These are phyloP conservation scores for Vachellia collinsii DNA, from an alignment of 306 rosid species.

Conservation along the genomic window DNA sequence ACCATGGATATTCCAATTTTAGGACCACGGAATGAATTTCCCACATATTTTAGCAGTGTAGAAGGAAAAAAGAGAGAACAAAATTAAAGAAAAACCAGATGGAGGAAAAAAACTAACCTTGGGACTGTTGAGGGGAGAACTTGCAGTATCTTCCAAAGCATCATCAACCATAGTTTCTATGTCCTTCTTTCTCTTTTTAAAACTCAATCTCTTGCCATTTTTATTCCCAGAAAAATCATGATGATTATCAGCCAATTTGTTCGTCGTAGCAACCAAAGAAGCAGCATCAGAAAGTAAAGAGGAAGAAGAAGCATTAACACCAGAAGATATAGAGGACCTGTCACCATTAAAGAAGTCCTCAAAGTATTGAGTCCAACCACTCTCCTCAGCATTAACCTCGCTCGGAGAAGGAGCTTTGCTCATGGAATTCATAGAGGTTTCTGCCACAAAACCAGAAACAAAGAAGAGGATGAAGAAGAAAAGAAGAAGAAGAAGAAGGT, in stretches of 20 bases:
- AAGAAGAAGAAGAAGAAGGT: background rate
- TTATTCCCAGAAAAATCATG: conserved; percentile 8
- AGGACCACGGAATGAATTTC: background rate
- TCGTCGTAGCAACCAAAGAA: conserved; percentile 39
- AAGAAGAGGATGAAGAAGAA: conserved; percentile 11
- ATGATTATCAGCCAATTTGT: conserved; percentile 18
- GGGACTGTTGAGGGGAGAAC: conserved; percentile 76
- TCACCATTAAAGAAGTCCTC: conserved; percentile 59
- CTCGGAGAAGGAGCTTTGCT: conserved; percentile 38
- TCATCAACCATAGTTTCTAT: conserved; percentile 56
- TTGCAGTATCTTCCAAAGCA: conserved; percentile 89
- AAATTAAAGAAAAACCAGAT: background rate
- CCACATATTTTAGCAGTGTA: background rate
- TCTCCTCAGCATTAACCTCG: conserved; percentile 59
- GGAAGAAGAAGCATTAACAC: conserved; percentile 10
- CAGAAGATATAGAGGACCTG: conserved; percentile 25
- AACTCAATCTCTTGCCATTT: conserved; percentile 36
- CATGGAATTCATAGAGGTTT: conserved; percentile 45
- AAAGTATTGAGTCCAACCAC: conserved; percentile 85
- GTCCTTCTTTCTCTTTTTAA: conserved; percentile 58
- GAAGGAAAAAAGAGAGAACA: background rate
- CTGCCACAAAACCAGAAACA: background rate
- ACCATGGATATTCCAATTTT: background rate
- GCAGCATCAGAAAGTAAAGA: conserved; percentile 55
- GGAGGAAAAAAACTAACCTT: conserved; percentile 44